Conservation (phyloP, 257 asterid genomes). For the Leptodermis oblonga region DNA sequence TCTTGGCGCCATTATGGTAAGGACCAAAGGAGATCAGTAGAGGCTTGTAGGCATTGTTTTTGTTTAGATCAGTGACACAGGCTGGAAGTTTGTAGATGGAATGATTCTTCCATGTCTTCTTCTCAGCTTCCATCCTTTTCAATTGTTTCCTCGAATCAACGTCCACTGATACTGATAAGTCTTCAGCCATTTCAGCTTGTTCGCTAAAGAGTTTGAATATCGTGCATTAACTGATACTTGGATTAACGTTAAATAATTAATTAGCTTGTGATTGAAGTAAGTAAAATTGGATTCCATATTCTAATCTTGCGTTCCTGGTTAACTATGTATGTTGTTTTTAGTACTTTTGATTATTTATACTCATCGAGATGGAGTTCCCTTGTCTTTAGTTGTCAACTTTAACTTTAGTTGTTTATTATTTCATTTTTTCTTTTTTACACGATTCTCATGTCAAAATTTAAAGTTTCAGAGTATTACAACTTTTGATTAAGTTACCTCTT, state of each 20-base stretch:
- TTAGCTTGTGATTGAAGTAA: not conserved
- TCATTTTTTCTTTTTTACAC: no score
- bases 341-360: no score
- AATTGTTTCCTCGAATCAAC: not conserved
- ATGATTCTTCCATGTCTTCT: constrained; percentile 31
- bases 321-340: no score
- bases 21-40: constrained; percentile 48
- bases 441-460: no score
- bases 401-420: no score
- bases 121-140: not conserved
- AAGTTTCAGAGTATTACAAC: no score
- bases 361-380: no score
- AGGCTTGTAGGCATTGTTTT: constrained; percentile 38
- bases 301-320: not conserved
- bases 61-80: constrained; percentile 24
- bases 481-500: no score
- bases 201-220: no score
- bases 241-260: not conserved
- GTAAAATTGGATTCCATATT: not conserved
- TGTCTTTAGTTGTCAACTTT: no score
- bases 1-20: constrained; percentile 26
- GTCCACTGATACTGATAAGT: not conserved
- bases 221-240: no score
- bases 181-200: not conserved
- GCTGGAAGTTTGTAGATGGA: constrained; percentile 41